phyloP scores from a whole-genome alignment of 345 rosid genomes.

The Mangifera indica region DNA sequence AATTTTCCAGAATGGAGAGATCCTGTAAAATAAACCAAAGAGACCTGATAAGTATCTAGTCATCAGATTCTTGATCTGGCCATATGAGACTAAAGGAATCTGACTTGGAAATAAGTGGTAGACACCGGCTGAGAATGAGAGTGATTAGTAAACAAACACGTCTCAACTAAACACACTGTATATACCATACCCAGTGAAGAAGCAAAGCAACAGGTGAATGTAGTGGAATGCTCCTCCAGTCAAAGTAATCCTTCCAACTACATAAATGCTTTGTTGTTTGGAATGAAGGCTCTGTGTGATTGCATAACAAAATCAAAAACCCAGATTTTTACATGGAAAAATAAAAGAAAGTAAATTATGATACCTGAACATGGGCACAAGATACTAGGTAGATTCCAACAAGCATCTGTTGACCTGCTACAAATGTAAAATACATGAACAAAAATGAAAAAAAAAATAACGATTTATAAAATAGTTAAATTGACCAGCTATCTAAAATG shows the following conservation, averaged over 20 bases:
- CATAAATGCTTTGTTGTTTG: slow-evolving; percentile 34
- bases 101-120: not conserved
- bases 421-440: not conserved
- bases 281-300: slow-evolving; percentile 52
- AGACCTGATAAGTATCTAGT: not conserved
- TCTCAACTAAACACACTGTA: not conserved
- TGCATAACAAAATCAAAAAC: slow-evolving; percentile 16
- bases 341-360: slow-evolving; percentile 10
- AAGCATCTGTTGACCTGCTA: slow-evolving; percentile 36
- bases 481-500: not conserved
- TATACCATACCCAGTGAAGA: slow-evolving; percentile 81
- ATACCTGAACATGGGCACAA: slow-evolving; percentile 80
- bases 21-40: not conserved
- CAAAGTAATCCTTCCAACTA: slow-evolving; percentile 69
- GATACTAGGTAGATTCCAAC: slow-evolving; percentile 63
- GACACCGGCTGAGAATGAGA: not conserved
- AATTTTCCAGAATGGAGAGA: not conserved
- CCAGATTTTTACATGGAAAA: slow-evolving; percentile 5
- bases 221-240: slow-evolving; percentile 76
- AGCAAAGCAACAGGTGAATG: slow-evolving; percentile 82
- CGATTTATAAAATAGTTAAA: not conserved
- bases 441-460: not conserved
- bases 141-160: slow-evolving; percentile 1
- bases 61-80: not conserved
- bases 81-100: not conserved